phyloP scores from a whole-genome alignment of 129 eudicot genomes.

The Daucus carota region DNA sequence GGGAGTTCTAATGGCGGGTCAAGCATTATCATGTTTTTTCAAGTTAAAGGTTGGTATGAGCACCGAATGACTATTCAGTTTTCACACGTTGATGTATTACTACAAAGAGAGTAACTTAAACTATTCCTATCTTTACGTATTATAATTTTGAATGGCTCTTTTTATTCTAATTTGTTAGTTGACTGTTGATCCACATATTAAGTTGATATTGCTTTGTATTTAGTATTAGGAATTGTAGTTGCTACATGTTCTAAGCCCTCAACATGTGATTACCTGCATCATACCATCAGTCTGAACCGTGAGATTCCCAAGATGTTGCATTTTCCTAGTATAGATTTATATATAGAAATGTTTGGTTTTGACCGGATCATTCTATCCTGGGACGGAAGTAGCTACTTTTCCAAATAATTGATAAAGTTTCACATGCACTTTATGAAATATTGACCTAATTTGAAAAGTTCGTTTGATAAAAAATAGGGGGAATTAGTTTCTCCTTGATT shows the following conservation, averaged over 20 bases:
- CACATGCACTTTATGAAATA: not conserved
- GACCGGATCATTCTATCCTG: not conserved
- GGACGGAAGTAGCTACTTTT: not conserved
- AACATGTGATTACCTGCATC: not conserved
- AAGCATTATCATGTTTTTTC: conserved; percentile 76
- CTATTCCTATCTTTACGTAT: not conserved
- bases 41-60: conserved; percentile 65
- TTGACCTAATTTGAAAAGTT: not conserved
- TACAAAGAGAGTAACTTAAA: not conserved
- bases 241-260: not conserved
- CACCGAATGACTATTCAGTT: not conserved
- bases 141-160: not conserved
- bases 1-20: conserved; percentile 60
- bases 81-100: not conserved
- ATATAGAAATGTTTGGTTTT: not conserved
- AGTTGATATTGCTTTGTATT: not conserved
- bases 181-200: not conserved
- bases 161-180: not conserved
- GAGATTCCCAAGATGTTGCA: not conserved
- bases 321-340: not conserved
- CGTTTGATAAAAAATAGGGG: not conserved
- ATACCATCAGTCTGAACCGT: not conserved
- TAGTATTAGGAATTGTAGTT: not conserved
- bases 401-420: not conserved
- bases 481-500: not conserved